Conservation (phyloP, 2,329 filamentous ascomycete species). For the Colletotrichum costaricense region DNA sequence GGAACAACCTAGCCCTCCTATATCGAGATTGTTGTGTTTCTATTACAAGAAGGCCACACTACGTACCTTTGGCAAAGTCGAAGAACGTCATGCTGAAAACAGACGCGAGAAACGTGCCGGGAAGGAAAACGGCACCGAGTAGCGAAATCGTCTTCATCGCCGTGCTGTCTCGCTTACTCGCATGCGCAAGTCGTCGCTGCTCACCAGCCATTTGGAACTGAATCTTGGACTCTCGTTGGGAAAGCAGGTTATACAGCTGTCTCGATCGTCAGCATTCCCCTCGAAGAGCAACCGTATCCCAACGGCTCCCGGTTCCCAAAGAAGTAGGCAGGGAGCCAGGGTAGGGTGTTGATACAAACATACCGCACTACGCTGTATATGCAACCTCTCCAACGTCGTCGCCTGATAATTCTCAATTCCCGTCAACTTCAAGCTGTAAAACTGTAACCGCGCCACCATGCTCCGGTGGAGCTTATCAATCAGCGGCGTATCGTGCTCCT, state of each 20-base stretch:
- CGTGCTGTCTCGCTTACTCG: conserved; percentile 70
- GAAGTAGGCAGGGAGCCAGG: background rate
- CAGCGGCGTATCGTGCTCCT: conserved; percentile 43
- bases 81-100: conserved; percentile 77
- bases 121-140: conserved; percentile 72
- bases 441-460: conserved; percentile 66
- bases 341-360: conserved; percentile 40
- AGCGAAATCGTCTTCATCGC: conserved; percentile 75
- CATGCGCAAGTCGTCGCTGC: conserved; percentile 68
- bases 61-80: conserved; percentile 64
- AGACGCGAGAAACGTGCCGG: conserved; percentile 71
- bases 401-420: conserved; percentile 73
- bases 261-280: conserved; percentile 5
- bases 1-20: background rate
- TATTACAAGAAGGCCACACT: conserved; percentile 29
- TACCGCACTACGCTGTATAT: conserved; percentile 71
- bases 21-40: background rate
- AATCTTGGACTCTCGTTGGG: conserved; percentile 72
- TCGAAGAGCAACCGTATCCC: background rate
- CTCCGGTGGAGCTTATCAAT: conserved; percentile 61
- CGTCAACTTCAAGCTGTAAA: conserved; percentile 70
- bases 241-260: conserved; percentile 74
- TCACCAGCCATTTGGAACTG: conserved; percentile 72
- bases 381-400: conserved; percentile 69
- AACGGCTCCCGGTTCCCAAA: too few relatives aligned